phyloP scores from a whole-genome alignment of 2,329 filamentous ascomycete species.

The Rugonectria rugulosa region DNA sequence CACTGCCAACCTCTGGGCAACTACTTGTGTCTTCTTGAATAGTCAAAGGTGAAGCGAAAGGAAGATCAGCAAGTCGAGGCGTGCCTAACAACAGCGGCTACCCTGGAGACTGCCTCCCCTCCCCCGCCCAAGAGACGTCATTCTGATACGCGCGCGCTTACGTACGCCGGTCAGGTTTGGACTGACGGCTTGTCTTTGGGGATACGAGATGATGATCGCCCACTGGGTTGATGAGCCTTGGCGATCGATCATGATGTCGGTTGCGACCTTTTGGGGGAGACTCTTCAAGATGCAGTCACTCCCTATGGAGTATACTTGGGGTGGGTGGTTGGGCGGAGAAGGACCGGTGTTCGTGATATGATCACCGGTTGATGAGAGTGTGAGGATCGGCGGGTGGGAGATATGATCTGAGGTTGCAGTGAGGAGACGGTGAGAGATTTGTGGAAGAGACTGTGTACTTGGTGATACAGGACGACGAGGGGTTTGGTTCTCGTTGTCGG shows the following conservation, averaged over 20 bases:
- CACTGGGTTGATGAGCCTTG: background rate
- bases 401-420: too few relatives aligned
- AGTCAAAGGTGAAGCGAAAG: too few relatives aligned
- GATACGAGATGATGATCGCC: slow-evolving; percentile 11
- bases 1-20: too few relatives aligned
- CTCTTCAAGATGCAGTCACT: too few relatives aligned
- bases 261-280: background rate
- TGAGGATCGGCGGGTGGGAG: too few relatives aligned
- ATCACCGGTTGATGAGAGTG: slow-evolving; percentile 12
- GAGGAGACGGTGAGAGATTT: too few relatives aligned
- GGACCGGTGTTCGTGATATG: background rate
- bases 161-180: background rate
- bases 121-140: background rate
- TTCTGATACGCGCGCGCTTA: slow-evolving; percentile 3
- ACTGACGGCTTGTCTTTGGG: background rate
- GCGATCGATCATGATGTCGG: slow-evolving; percentile 13
- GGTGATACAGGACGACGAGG: too few relatives aligned
- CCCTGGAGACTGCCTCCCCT: too few relatives aligned
- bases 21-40: too few relatives aligned
- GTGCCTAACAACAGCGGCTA: too few relatives aligned
- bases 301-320: background rate
- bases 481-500: background rate
- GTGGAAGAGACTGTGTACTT: too few relatives aligned
- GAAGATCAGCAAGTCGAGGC: too few relatives aligned
- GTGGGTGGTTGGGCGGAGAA: slow-evolving; percentile 11